Percentiles rank a stretch among this genome's conserved stretches.
Conservation (phyloP, 2,329 filamentous ascomycete genomes). For the Talaromyces pinophilus region DNA sequence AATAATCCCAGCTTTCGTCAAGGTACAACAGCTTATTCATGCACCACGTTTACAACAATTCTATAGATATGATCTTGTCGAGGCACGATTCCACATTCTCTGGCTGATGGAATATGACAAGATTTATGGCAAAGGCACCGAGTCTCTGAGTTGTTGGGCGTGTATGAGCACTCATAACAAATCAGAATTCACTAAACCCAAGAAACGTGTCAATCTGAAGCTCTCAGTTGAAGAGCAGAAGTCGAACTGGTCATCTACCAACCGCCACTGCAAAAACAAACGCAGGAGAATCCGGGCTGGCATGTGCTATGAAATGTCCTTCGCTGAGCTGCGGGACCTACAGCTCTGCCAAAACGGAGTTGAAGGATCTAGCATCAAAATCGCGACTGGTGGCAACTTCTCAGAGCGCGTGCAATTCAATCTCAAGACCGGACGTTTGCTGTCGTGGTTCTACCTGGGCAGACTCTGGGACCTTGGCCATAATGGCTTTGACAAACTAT, state of each 20-base stretch:
- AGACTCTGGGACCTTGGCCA: constrained; percentile 7
- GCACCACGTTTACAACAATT: constrained; percentile 6
- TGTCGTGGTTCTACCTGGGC: constrained; percentile 16
- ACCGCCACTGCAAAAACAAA: constrained; percentile 1
- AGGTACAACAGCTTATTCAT: constrained; percentile 7
- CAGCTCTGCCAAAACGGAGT: not conserved
- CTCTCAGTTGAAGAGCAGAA: constrained; percentile 19
- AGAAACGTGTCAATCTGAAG: constrained; percentile 15
- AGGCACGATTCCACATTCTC: constrained; percentile 13
- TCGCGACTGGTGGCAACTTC: constrained; percentile 22
- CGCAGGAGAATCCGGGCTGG: constrained; percentile 9
- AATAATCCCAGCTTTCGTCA: constrained; percentile 9
- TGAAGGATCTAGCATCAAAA: constrained; percentile 1
- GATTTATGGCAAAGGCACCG: not conserved
- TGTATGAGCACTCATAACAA: constrained; percentile 13
- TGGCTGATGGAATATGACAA: constrained; percentile 17
- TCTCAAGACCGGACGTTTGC: constrained; percentile 4
- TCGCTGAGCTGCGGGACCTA: constrained; percentile 12
- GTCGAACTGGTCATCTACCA: not conserved
- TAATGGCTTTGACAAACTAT: not conserved
- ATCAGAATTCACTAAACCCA: not conserved
- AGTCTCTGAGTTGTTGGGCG: constrained; percentile 10
- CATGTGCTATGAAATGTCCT: constrained; percentile 12
- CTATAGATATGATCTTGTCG: constrained; percentile 16
- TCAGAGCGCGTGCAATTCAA: constrained; percentile 22